Base-by-base conservation (phyloP, 2,329 filamentous ascomycete genomes). In the Hypoxylon sp. region DNA sequence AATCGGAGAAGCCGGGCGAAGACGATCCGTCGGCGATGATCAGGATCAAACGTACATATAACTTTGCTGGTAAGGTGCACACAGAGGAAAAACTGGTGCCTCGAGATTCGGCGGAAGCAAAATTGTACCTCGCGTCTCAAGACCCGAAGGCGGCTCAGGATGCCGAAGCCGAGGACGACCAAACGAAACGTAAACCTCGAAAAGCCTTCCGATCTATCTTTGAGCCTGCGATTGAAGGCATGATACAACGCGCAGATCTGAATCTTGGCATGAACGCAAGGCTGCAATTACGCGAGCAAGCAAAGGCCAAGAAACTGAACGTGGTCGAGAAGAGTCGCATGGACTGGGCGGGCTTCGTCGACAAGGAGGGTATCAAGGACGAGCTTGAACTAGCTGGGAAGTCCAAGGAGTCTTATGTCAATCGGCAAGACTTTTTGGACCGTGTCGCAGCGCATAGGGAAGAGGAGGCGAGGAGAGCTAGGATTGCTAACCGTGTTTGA, bases 331-430 rank as follows among this genome's bases (percentile, higher is more conserved):
- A 92, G 84, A 91, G 88, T 73, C 85, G 88, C 57, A 89, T 92
- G 86, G 90, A 92, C 78, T 92, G 90, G 90, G 90, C 89, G 2
- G 89, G 89, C 11, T 92, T 87, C 73, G 90, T 92, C 63, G 90
- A 92, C 79, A 87, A 90, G 77, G 89, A 91, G 78, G 90, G 90
- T 7, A 89, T 92, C 79, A 86, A 89, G 77, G 89, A 92, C 78
- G 90, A 92, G 77, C 81, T 92, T 64, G 86, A 86, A 78, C 82
- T 89, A 51, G 89, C 89, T 24, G 88, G 89, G 64, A 87, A 87
- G 80, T 87, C 87, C 37, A 92, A 91, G 80, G 84, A 85, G 68
- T 89, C 88, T 21, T 92, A 87, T 75, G 84, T 86, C 1, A 85
- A 85, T 19, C 81, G 89, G 52, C 86, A 91, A 78, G 88, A 89